phyloP scores from a whole-genome alignment of 139 green algal genomes.

The Chlamydomonas asymmetrica region DNA sequence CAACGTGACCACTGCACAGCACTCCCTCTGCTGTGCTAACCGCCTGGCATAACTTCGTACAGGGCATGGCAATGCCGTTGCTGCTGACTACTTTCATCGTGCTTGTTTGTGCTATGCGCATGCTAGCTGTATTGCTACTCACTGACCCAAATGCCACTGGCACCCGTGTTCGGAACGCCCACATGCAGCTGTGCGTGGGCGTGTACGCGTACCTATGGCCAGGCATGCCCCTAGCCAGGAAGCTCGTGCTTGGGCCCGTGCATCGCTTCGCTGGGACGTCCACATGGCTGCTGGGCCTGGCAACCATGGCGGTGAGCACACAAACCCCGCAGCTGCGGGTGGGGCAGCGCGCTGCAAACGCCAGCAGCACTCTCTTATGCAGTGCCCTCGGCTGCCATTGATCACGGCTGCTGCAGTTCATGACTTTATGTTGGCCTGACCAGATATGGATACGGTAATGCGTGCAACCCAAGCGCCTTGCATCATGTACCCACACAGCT shows the following conservation, averaged over 20 bases:
- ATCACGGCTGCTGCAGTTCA: too few species aligned
- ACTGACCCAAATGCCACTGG: background rate
- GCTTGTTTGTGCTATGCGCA: background rate
- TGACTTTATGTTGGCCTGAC: too few species aligned
- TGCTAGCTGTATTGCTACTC: too few species aligned
- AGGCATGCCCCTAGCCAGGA: slow-evolving; percentile 2
- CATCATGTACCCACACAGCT: too few species aligned
- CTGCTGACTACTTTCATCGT: background rate
- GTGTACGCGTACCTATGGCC: slow-evolving; percentile 33
- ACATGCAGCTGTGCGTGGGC: slow-evolving; percentile 20
- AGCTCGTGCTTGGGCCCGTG: slow-evolving; percentile 32
- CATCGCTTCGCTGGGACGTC: slow-evolving; percentile 36
- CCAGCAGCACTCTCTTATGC: too few species aligned
- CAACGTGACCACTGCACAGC: too few species aligned
- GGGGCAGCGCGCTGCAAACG: too few species aligned
- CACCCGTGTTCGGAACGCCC: background rate
- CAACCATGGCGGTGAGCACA: slow-evolving; percentile 33
- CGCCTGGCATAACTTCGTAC: background rate
- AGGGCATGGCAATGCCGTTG: background rate
- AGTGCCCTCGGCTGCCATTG: too few species aligned
- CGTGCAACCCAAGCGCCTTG: too few species aligned
- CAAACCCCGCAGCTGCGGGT: too few species aligned
- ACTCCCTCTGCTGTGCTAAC: background rate
- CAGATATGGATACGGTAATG: too few species aligned
- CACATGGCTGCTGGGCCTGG: slow-evolving; percentile 39